A percentile compares a stretch with the other conserved stretches of the same genome.
Conservation (phyloP, 495 filamentous ascomycete genomes). For the Tetracladium setigerum region DNA sequence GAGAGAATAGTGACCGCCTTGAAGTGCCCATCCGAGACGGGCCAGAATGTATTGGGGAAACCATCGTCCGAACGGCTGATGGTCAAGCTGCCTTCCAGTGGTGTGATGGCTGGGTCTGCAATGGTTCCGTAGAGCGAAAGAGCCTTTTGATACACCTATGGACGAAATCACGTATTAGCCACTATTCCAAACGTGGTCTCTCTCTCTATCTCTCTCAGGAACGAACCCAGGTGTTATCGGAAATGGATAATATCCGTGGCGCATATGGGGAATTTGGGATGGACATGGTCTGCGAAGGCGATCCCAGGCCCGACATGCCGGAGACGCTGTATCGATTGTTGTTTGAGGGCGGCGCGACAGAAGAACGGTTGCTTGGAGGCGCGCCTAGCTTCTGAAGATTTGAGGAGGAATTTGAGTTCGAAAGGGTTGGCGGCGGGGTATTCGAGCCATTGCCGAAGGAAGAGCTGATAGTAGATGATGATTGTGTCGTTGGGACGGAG, state of each 20-base stretch:
- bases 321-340: conserved; percentile 38
- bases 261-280: conserved; percentile 66
- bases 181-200: conserved; percentile 1
- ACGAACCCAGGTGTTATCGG: conserved; percentile 76
- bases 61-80: conserved; percentile 76
- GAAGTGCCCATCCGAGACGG: conserved; percentile 79
- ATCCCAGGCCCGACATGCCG: conserved; percentile 45
- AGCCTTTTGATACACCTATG: conserved; percentile 82
- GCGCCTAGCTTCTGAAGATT: conserved; percentile 39
- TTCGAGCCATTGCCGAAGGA: conserved; percentile 36
- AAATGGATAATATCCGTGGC: conserved; percentile 65
- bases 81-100: conserved; percentile 71
- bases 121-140: conserved; percentile 73
- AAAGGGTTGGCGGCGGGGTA: conserved; percentile 37
- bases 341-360: conserved; percentile 37
- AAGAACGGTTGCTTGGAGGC: conserved; percentile 37
- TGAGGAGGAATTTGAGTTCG: conserved; percentile 40
- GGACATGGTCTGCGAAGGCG: conserved; percentile 46
- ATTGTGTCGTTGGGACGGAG: conserved; percentile 45
- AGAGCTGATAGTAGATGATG: conserved; percentile 58
- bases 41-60: conserved; percentile 76
- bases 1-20: conserved; percentile 83
- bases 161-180: conserved; percentile 5
- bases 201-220: conserved; percentile 15
- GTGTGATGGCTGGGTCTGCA: conserved; percentile 55